These are phyloP conservation scores for Berkeleyomyces basicola DNA, from an alignment of 2,329 filamentous ascomycete genomes.

Conservation along the genomic window DNA sequence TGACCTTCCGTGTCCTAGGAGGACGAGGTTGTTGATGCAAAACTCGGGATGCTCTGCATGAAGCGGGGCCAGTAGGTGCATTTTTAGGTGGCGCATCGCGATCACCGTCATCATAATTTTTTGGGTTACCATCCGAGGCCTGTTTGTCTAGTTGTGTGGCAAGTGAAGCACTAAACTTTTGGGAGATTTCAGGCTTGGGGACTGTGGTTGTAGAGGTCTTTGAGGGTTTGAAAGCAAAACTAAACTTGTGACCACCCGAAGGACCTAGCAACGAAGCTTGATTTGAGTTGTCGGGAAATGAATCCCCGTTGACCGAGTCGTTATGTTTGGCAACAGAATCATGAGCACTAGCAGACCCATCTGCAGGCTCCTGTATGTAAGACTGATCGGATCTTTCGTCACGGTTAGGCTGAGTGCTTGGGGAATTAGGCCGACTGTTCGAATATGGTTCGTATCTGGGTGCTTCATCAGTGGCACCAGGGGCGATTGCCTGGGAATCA, in stretches of 20 bases:
- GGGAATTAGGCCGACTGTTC: not conserved
- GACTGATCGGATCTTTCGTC: not conserved
- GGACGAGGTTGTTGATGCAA: constrained; percentile 20
- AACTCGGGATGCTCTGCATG: constrained; percentile 23
- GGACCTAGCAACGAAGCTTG: constrained; percentile 28
- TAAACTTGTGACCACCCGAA: constrained; percentile 47
- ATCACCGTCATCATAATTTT: constrained; percentile 21
- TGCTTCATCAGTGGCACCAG: not conserved
- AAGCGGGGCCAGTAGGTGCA: constrained; percentile 38
- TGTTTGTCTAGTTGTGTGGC: constrained; percentile 25
- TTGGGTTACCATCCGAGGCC: constrained; percentile 18
- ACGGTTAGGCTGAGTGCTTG: not conserved
- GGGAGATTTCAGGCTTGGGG: constrained; percentile 49
- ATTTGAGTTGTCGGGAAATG: not conserved
- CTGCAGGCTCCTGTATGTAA: not conserved
- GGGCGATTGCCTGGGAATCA: not conserved
- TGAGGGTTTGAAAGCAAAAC: constrained; percentile 78
- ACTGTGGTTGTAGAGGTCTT: constrained; percentile 36
- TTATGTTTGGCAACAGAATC: not conserved
- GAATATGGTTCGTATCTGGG: not conserved
- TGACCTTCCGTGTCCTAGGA: constrained; percentile 44
- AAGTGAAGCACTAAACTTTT: constrained; percentile 43
- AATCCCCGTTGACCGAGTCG: not conserved
- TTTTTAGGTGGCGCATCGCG: constrained; percentile 28
- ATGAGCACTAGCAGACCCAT: not conserved